Conservation (phyloP, 257 asterid species). For the Solanum chaucha region DNA sequence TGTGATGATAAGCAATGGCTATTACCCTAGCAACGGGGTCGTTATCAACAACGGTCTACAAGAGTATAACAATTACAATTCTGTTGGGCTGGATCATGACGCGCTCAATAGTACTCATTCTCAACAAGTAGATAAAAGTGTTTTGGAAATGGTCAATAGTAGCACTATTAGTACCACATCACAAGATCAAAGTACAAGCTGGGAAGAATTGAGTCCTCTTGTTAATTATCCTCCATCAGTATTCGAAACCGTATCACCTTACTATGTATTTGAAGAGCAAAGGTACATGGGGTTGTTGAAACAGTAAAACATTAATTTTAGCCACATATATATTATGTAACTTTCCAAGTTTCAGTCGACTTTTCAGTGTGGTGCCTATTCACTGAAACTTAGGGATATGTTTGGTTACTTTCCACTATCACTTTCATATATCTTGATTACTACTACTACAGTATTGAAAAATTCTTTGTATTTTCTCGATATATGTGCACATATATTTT, state of each 20-base stretch:
- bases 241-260: constrained; percentile 1
- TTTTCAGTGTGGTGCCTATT: background rate
- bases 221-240: constrained; percentile 5
- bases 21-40: constrained; percentile 1
- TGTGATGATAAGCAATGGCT: background rate
- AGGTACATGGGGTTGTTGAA: constrained; percentile 4
- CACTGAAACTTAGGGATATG: constrained; percentile 2
- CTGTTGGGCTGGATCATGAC: constrained; percentile 5
- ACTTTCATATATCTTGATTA: constrained; percentile 14
- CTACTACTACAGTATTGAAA: background rate
- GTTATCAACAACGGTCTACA: background rate
- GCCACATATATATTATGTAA: background rate
- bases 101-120: background rate
- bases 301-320: background rate
- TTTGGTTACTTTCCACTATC: constrained; percentile 1
- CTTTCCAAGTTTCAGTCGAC: background rate
- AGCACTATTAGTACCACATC: constrained; percentile 10
- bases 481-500: background rate
- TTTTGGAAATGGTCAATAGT: constrained; percentile 11
- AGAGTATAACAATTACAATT: background rate
- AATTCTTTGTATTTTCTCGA: constrained; percentile 1
- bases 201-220: constrained; percentile 19
- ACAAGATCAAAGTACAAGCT: constrained; percentile 20
- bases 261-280: constrained; percentile 2
- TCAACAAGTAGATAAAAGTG: constrained; percentile 13